Conservation (phyloP, 192 early-diverging fungal species). For the Funneliformis geosporum region DNA sequence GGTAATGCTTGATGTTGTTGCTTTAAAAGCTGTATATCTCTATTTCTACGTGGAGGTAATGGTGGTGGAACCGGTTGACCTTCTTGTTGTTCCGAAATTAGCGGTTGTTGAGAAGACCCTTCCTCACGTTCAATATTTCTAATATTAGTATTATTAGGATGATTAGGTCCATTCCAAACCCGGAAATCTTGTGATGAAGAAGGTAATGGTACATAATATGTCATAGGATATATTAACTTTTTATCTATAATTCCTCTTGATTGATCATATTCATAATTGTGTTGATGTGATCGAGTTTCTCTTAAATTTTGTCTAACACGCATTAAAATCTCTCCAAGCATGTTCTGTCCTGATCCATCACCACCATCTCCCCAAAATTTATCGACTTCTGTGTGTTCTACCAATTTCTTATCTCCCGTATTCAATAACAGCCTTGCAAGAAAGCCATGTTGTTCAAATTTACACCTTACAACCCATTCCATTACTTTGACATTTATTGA, state of each 20-base stretch:
- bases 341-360: conserved; percentile 47
- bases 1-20: not conserved
- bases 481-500: conserved; percentile 47
- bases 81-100: not conserved
- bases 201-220: not conserved
- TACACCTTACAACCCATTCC: conserved; percentile 39
- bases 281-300: not conserved
- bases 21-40: not conserved
- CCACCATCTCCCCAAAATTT: conserved; percentile 55
- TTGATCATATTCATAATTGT: not conserved
- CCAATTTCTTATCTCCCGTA: conserved; percentile 40
- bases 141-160: not conserved
- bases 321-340: conserved; percentile 47
- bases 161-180: not conserved
- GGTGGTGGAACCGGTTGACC: not conserved
- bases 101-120: not conserved
- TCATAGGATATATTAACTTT: not conserved
- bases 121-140: not conserved
- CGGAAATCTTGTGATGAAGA: not conserved
- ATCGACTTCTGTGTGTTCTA: conserved; percentile 51
- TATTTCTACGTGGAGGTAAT: not conserved
- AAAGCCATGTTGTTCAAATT: conserved; percentile 44
- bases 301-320: conserved; percentile 35
- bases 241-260: not conserved
- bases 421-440: conserved; percentile 35